Conservation (phyloP, 345 rosid genomes). For the Salix purpurea region DNA sequence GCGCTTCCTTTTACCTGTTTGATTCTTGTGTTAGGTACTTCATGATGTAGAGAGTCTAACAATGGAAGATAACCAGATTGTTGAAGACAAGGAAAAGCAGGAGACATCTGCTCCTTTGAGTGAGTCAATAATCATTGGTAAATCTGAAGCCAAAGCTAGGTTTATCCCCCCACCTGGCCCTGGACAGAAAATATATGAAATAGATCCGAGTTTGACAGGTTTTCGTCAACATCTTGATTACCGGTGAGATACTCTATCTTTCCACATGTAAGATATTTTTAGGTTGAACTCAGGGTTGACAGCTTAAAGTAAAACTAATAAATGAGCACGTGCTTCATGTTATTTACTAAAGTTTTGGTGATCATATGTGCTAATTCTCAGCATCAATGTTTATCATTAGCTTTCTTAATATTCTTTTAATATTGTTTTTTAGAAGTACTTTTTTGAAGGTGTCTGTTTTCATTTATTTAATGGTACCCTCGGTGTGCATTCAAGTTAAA, state of each 20-base stretch:
- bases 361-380: neutral
- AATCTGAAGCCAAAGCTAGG: slow-evolving; percentile 35
- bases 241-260: slow-evolving; percentile 42
- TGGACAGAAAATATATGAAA: slow-evolving; percentile 76
- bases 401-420: too few relatives aligned
- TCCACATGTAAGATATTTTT: neutral
- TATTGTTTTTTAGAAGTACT: neutral
- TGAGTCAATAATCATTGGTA: slow-evolving; percentile 26
- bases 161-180: slow-evolving; percentile 65
- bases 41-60: slow-evolving; percentile 30
- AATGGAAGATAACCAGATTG: slow-evolving; percentile 41
- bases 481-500: neutral
- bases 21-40: slow-evolving; percentile 30
- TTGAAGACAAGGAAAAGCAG: slow-evolving; percentile 35
- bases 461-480: neutral
- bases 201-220: slow-evolving; percentile 65
- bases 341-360: too few relatives aligned
- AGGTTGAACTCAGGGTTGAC: neutral
- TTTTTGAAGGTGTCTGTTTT: neutral
- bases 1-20: slow-evolving; percentile 1
- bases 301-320: neutral
- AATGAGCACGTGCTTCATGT: too few relatives aligned
- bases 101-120: slow-evolving; percentile 25
- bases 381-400: too few relatives aligned
- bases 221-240: slow-evolving; percentile 72